These are phyloP conservation scores for Heterococcus sp. DNA, from an alignment of 108 stramenopile genomes.

Conservation along the genomic window DNA sequence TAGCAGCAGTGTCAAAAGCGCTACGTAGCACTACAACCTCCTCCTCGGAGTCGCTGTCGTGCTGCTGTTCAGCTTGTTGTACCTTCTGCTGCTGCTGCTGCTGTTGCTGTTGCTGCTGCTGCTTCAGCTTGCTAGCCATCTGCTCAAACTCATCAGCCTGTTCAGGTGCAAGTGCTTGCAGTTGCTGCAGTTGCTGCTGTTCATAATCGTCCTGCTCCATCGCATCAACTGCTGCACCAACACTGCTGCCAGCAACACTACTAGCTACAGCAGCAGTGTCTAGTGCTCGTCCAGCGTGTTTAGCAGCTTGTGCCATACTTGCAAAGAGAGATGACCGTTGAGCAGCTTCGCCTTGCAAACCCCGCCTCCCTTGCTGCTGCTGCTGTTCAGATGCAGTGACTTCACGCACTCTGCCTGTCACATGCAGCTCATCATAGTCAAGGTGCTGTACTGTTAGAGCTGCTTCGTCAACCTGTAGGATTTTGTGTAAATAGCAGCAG, in stretches of 20 bases:
- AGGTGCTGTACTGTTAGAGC: too few species aligned
- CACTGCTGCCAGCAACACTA: too few species aligned
- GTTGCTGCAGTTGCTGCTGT: too few species aligned
- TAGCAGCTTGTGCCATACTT: not conserved
- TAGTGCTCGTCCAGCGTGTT: too few species aligned
- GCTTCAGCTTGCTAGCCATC: not conserved
- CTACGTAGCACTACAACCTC: not conserved
- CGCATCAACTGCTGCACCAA: not conserved
- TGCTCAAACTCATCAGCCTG: not conserved
- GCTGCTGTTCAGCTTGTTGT: too few species aligned
- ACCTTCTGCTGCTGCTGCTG: not conserved
- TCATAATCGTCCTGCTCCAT: not conserved
- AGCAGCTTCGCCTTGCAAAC: not conserved
- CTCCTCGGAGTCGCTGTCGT: not conserved
- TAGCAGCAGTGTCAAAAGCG: not conserved
- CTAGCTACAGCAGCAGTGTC: too few species aligned
- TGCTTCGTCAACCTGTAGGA: too few species aligned
- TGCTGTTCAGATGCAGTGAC: not conserved
- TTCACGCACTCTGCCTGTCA: constrained; percentile 2
- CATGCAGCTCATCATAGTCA: constrained; percentile 42
- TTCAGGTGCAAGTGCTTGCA: too few species aligned
- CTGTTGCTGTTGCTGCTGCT: not conserved
- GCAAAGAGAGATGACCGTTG: not conserved
- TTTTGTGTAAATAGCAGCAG: too few species aligned
- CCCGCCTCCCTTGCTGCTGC: not conserved